Base-by-base conservation (phyloP, 345 rosid species). In the Citrus australasica region DNA sequence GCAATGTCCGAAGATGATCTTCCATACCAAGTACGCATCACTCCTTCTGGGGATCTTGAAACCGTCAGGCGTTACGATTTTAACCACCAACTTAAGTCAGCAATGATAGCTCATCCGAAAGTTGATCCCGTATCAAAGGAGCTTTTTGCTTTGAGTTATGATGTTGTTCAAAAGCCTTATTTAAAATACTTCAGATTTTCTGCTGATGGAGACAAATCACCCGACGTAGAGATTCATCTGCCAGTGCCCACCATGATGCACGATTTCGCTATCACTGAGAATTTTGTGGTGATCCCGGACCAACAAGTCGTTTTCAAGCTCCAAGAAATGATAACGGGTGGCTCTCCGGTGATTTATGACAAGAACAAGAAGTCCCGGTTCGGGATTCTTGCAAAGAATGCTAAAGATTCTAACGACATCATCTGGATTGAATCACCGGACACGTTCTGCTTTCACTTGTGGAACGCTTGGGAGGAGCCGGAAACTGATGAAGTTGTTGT, bases 31-130 rank as follows among this genome's bases (percentile, higher is more conserved):
- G 93, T 93, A 0, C 88, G 91, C 3, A 72, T 91, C 73, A 85
- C 91, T 27, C 63, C 83, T 5, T 72, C 83, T 24, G 96, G 97
- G 22, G 98, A 92, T 83, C 89, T 95, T n/a, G 80, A 90, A 77
- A 93, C 99, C 2, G 87, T 85, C 42, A 92, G 92, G 0, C 83
- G 99, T 28, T 92, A 87, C 87, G 73, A 86, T 79, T 95, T 95
- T 77, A 81, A 81, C 32, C 88, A 91, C 4, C 94, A 93, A 37
- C 85, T 95, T 2, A 76, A 81, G 7, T 86, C 90, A 11, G 79
- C 97, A 1, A 95, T 95, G 99, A 95, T 95, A 76, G 99, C 99
- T 0, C 99, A 95, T 81, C 99, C 99, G 0, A 95, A 95, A 60
- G 67, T 92, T 19, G 99, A 95, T 67, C 96, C 99, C 0, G 74